Evolutionary conservation across 208 protist species (phyloP).

Genomic region (Wallacemonas collosoma): DNA sequence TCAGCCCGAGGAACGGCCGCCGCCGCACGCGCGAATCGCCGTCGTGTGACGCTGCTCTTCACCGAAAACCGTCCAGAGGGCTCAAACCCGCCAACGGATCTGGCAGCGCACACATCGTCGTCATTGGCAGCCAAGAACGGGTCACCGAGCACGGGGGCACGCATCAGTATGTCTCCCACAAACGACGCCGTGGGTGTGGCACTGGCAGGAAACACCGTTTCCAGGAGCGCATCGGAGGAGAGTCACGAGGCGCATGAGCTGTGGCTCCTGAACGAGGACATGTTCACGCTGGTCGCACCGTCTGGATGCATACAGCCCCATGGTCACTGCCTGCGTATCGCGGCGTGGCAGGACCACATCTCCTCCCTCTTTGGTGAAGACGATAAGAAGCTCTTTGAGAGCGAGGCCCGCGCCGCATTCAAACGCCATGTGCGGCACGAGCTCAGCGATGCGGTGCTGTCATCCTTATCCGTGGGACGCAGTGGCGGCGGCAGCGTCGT

Average conservation of each 20-base stretch:
- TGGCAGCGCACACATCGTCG: background rate
- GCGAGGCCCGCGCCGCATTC: conserved; percentile 31
- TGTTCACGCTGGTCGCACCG: conserved; percentile 6
- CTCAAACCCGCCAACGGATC: background rate
- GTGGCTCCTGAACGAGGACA: conserved; percentile 18
- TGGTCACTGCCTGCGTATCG: conserved; percentile 38
- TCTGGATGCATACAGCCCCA: conserved; percentile 43
- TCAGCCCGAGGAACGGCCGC: background rate
- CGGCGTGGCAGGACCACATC: conserved; percentile 57
- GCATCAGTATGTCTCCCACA: background rate
- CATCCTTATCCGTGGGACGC: conserved; percentile 20
- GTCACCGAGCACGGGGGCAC: too few species aligned
- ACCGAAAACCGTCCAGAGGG: background rate
- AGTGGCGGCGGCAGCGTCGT: conserved; percentile 15
- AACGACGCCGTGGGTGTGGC: background rate
- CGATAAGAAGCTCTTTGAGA: conserved; percentile 38
- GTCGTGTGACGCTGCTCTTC: conserved; percentile 16
- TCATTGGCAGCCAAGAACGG: too few species aligned
- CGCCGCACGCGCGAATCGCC: conserved; percentile 2
- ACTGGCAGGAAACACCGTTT: too few species aligned
- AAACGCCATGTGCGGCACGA: conserved; percentile 41
- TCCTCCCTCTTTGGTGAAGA: conserved; percentile 30
- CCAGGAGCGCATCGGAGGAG: background rate
- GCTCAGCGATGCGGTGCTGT: conserved; percentile 29
- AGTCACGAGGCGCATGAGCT: conserved; percentile 13